These are phyloP conservation scores for Colletotrichum acutatum DNA, from an alignment of 2,329 filamentous ascomycete species.

Conservation along the genomic window DNA sequence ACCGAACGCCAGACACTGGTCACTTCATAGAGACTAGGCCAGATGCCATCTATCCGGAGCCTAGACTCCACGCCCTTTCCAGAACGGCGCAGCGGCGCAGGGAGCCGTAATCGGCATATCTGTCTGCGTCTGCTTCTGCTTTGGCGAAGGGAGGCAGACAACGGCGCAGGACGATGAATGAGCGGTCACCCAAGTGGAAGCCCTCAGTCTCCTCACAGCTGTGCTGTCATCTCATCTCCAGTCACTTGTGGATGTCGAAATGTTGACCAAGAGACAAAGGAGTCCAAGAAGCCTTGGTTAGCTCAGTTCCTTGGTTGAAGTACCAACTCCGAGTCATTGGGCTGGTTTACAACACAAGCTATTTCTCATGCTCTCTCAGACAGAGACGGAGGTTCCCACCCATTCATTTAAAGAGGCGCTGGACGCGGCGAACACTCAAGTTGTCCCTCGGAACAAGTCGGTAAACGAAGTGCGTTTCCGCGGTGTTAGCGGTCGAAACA, in stretches of 20 bases:
- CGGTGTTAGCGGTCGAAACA: constrained; percentile 22
- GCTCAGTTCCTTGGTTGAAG: background rate
- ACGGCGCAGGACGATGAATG: background rate
- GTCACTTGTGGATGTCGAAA: background rate
- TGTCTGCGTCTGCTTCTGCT: background rate
- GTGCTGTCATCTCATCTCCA: background rate
- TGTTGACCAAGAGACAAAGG: background rate
- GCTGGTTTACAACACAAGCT: background rate
- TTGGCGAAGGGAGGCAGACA: background rate
- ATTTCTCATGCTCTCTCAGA: background rate
- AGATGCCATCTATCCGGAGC: background rate
- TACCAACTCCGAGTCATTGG: background rate
- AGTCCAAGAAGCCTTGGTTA: background rate
- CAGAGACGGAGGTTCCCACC: no score
- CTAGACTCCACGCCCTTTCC: constrained; percentile 1
- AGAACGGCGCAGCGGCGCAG: background rate
- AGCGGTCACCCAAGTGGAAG: background rate
- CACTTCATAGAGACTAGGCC: background rate
- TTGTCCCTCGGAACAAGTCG: background rate
- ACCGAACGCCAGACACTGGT: background rate
- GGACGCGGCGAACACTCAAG: background rate
- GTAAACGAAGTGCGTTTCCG: constrained; percentile 13
- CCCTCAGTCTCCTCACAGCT: background rate
- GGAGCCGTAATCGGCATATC: constrained; percentile 6
- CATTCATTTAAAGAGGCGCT: background rate